Evolutionary conservation across 2,329 filamentous ascomycete genomes (phyloP), one percentile per base, ranked within the genome.

Genomic region (Aspergillus persii): DNA sequence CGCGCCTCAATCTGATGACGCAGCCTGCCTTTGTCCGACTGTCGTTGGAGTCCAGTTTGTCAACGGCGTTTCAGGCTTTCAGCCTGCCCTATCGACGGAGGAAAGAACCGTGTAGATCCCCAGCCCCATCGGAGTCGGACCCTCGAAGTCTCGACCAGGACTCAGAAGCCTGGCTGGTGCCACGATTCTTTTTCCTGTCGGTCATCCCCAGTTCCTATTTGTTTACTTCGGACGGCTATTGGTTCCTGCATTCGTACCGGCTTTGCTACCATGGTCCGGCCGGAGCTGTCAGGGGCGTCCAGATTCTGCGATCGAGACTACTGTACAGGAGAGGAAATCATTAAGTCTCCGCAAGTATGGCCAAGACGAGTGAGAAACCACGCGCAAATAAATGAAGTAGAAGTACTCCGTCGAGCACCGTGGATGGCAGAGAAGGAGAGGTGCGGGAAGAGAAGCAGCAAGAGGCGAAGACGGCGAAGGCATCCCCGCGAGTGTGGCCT

Each of bases 1-100:
- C 61, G 48, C 61, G 60, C 54, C 59, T 63, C 54, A 29, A 44
- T 46, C 33, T 29, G 62, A 66, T 64, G 63, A 66, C 63, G 63
- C 63, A 66, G 62, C 57, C 59, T 49, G 50, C 56, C 54, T 57
- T 36, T 36, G 33, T 50, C 52, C 31, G 61, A 51, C 55, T 47
- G 36, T 48, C 36, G 36, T 12, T 41, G 4, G 36, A 12, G 36
- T 41, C 36, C 36, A 15, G 36, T 41, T 41, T 41, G 15, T 41
- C 36, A 41, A 41, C 36, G 36, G 36, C 36, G 36, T 41, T 41
- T 41, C 36, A 41, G 36, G 15, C 6, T 50, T 56, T 23, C 18
- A 23, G 18, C 18, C 59, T 56, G 39, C 31, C 56, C 50, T 57
- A 58, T 52, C 54, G 29, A 29, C 26, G 36, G 46, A 50, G 57